Conservation (phyloP, 78 protist genomes). For the Cavenderia fasciculata region DNA sequence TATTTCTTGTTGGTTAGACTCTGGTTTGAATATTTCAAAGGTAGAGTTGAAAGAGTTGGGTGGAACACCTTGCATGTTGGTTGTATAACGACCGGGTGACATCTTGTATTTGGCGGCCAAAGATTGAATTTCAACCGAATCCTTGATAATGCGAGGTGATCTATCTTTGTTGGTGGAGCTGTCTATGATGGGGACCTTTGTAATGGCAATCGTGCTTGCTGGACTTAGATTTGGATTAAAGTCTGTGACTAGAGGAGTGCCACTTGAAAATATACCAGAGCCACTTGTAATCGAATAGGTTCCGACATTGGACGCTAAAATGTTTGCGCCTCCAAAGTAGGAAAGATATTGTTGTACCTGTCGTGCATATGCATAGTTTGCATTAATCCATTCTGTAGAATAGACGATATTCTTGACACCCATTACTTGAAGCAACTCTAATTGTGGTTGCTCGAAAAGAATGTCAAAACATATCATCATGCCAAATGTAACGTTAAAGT, state of each 20-base stretch:
- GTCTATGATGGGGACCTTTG: not conserved
- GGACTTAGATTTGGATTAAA: not conserved
- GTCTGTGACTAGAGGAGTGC: not conserved
- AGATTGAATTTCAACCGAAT: not conserved
- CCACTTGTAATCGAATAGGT: not conserved
- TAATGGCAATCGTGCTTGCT: not conserved
- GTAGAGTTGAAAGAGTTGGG: constrained; percentile 15
- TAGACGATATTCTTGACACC: constrained; percentile 31
- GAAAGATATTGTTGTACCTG: constrained; percentile 11
- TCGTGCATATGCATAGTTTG: not conserved
- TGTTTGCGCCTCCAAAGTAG: not conserved
- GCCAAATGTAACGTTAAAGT: constrained; percentile 64
- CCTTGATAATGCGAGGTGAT: not conserved
- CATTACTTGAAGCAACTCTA: not conserved
- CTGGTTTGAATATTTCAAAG: constrained; percentile 15
- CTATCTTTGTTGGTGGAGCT: too few species aligned
- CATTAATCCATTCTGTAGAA: constrained; percentile 59
- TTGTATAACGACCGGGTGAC: too few species aligned
- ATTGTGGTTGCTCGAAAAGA: constrained; percentile 15
- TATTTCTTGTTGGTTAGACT: not conserved
- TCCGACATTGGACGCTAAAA: constrained; percentile 26
- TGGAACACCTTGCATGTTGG: constrained; percentile 2
- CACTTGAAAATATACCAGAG: constrained; percentile 42
- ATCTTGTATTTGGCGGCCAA: not conserved
- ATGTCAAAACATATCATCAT: constrained; percentile 67